Evolutionary conservation across 164 flowering plant species (phyloP).

Genomic region (Stephania yunnanensis): DNA sequence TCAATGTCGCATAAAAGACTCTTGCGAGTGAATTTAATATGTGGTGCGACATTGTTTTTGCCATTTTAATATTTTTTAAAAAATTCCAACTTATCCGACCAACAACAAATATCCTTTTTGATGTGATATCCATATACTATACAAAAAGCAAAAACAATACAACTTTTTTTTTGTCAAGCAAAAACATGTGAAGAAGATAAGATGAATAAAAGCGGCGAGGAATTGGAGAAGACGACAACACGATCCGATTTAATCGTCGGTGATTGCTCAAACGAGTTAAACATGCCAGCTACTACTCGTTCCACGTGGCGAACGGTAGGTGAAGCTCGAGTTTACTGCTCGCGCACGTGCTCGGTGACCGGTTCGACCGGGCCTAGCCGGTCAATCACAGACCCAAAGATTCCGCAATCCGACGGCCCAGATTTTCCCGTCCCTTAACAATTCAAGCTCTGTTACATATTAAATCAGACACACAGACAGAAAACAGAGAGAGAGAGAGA

Average conservation of each 20-base stretch:
- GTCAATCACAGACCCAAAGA: slow-evolving; percentile 2
- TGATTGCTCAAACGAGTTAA: background rate
- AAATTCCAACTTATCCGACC: background rate
- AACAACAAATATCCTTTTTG: background rate
- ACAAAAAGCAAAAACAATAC: background rate
- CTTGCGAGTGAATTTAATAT: too few relatives aligned
- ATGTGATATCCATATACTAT: background rate
- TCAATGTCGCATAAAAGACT: too few relatives aligned
- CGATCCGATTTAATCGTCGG: background rate
- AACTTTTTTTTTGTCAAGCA: background rate
- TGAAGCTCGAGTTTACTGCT: background rate
- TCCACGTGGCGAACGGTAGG: slow-evolving; percentile 9
- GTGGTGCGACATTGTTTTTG: too few relatives aligned
- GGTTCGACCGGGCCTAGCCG: slow-evolving; percentile 22
- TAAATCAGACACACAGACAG: background rate
- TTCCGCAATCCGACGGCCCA: slow-evolving; percentile 23
- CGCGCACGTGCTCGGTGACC: slow-evolving; percentile 35
- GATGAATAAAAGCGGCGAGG: background rate
- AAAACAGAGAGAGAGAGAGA: background rate
- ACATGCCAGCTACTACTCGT: slow-evolving; percentile 5
- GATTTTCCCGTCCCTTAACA: slow-evolving; percentile 12
- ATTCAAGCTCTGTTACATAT: background rate
- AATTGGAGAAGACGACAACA: background rate
- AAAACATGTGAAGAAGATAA: background rate
- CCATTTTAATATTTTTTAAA: background rate